Evolutionary conservation across 2,329 filamentous ascomycete species (phyloP).

Genomic region (Hypomyces rosellus): DNA sequence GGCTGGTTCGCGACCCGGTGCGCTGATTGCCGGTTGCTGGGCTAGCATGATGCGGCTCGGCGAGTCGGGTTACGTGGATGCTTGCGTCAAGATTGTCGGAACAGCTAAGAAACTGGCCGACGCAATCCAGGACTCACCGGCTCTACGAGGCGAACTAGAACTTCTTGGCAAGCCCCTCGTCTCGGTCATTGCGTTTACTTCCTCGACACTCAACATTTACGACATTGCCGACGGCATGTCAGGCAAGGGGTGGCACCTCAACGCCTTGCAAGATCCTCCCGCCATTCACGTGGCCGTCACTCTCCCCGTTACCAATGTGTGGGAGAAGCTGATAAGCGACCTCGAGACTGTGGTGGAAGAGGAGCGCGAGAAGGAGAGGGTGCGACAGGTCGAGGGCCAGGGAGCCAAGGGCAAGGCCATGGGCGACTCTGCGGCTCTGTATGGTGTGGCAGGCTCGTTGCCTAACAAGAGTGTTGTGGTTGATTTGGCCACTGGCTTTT

Average conservation of each 20-base stretch:
- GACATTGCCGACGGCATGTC: slow-evolving; percentile 88
- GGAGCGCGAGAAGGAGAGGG: slow-evolving; percentile 76
- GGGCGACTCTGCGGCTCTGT: slow-evolving; percentile 80
- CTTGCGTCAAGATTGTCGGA: slow-evolving; percentile 83
- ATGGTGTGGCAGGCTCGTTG: slow-evolving; percentile 89
- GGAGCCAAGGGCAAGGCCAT: slow-evolving; percentile 57
- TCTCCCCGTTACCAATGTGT: slow-evolving; percentile 72
- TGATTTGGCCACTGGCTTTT: slow-evolving; percentile 81
- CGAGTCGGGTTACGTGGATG: slow-evolving; percentile 78
- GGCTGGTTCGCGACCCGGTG: slow-evolving; percentile 85
- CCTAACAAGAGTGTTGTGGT: slow-evolving; percentile 95
- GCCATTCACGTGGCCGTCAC: slow-evolving; percentile 95
- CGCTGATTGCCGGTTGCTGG: slow-evolving; percentile 95
- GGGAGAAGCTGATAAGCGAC: slow-evolving; percentile 73
- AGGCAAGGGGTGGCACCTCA: slow-evolving; percentile 85
- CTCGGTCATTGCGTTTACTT: slow-evolving; percentile 81
- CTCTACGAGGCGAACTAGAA: slow-evolving; percentile 65
- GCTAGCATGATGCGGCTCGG: slow-evolving; percentile 83
- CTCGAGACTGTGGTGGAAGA: slow-evolving; percentile 59
- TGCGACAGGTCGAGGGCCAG: slow-evolving; percentile 63
- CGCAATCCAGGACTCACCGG: slow-evolving; percentile 63
- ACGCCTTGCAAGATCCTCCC: slow-evolving; percentile 83
- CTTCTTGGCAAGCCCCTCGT: slow-evolving; percentile 82
- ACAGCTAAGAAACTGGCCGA: slow-evolving; percentile 75
- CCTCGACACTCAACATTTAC: slow-evolving; percentile 84